Conservation (phyloP, 2,329 filamentous ascomycete genomes). For the Ceratocystis papillata region DNA sequence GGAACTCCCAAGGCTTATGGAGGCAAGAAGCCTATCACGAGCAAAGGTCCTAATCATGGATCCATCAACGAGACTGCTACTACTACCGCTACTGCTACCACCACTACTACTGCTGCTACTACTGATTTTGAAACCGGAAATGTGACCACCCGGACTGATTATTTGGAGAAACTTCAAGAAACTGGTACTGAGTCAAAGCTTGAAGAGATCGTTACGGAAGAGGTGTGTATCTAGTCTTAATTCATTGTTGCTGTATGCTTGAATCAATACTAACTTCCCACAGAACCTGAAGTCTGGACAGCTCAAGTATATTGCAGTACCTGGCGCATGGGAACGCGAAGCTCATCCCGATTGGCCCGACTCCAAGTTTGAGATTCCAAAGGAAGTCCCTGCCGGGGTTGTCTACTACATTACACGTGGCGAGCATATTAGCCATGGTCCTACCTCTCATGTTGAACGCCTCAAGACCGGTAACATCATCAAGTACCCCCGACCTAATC, state of each 20-base stretch:
- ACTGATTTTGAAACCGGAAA: conserved; percentile 14
- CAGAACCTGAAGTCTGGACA: conserved; percentile 23
- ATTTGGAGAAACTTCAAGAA: conserved; percentile 15
- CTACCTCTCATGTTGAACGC: conserved; percentile 27
- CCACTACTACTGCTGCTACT: conserved; percentile 16
- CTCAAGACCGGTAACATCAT: conserved; percentile 27
- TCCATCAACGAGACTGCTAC: conserved; percentile 22
- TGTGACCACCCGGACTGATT: conserved; percentile 19
- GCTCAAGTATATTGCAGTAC: conserved; percentile 25
- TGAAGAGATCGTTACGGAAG: conserved; percentile 14
- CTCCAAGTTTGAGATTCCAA: conserved; percentile 26
- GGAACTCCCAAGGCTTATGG: conserved; percentile 23
- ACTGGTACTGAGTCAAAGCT: conserved; percentile 14
- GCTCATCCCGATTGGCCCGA: conserved; percentile 26
- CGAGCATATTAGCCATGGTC: conserved; percentile 23
- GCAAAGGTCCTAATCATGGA: conserved; percentile 21
- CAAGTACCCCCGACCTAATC: conserved; percentile 27
- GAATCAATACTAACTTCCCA: conserved; percentile 3
- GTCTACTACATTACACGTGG: conserved; percentile 27
- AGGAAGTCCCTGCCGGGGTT: conserved; percentile 23
- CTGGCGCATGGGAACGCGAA: conserved; percentile 26
- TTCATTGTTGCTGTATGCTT: background rate
- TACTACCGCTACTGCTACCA: conserved; percentile 18
- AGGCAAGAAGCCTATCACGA: conserved; percentile 23
- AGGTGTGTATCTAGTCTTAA: conserved; percentile 16